These are phyloP conservation scores for Yamadazyma insecticola DNA, from an alignment of 805 yeast genomes.

Conservation along the genomic window DNA sequence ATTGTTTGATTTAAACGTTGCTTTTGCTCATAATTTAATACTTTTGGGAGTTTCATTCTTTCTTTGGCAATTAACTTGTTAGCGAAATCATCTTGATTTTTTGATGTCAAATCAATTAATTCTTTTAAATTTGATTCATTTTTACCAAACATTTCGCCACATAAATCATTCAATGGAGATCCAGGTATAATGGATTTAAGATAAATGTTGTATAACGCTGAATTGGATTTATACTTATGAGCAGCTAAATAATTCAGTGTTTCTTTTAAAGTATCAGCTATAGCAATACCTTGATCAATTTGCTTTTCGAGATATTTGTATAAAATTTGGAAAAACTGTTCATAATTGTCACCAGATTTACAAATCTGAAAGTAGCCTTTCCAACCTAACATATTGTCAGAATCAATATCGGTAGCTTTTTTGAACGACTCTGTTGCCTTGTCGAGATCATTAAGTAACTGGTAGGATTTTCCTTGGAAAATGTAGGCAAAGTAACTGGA, in stretches of 20 bases:
- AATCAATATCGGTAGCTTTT: conserved; percentile 47
- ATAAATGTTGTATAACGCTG: conserved; percentile 41
- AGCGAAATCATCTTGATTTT: conserved; percentile 38
- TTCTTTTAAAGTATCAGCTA: conserved; percentile 46
- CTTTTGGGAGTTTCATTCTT: conserved; percentile 45
- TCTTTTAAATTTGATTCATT: conserved; percentile 42
- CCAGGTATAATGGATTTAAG: conserved; percentile 54
- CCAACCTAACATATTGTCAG: conserved; percentile 64
- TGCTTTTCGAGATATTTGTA: conserved; percentile 41
- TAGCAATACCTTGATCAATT: conserved; percentile 37
- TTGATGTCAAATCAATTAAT: conserved; percentile 38
- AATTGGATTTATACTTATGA: conserved; percentile 22
- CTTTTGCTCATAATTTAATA: conserved; percentile 37
- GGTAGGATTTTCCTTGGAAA: conserved; percentile 67
- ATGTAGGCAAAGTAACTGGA: conserved; percentile 62
- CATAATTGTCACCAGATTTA: conserved; percentile 31
- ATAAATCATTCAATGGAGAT: conserved; percentile 45
- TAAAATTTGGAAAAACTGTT: conserved; percentile 44
- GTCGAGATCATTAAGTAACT: conserved; percentile 33
- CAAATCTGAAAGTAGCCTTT: conserved; percentile 64
- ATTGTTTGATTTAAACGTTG: conserved; percentile 32
- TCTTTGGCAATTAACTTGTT: conserved; percentile 41
- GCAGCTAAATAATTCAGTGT: conserved; percentile 42
- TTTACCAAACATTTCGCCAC: conserved; percentile 40
- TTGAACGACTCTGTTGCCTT: conserved; percentile 42